phyloP scores from a whole-genome alignment of 257 asterid genomes.

The Nicotiana knightiana region DNA sequence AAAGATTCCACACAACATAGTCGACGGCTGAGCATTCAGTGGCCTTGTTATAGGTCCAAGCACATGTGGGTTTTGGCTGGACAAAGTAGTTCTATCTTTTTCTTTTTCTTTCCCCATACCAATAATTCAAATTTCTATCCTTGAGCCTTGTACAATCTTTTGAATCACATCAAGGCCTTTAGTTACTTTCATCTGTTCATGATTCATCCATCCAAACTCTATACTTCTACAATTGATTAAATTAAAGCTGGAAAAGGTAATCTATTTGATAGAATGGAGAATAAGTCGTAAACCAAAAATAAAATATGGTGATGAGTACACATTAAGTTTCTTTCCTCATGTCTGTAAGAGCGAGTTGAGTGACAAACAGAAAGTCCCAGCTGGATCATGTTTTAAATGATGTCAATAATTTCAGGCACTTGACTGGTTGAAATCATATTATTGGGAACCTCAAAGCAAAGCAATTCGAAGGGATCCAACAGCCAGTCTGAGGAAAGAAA shows the following conservation, averaged over 20 bases:
- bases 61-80: no score
- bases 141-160: neutral
- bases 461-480: conserved; percentile 37
- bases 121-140: no score
- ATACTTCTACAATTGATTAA: neutral
- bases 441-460: conserved; percentile 84
- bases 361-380: neutral
- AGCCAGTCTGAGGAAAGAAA: conserved; percentile 47
- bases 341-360: neutral
- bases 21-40: no score
- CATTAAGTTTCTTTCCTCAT: neutral
- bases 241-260: neutral
- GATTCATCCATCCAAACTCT: neutral
- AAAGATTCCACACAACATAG: no score
- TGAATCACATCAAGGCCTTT: neutral
- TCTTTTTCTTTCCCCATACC: no score
- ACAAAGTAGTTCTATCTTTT: no score
- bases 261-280: neutral
- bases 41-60: no score
- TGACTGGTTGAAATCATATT: conserved; percentile 78
- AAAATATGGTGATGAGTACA: neutral
- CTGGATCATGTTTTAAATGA: conserved; percentile 4
- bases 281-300: neutral
- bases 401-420: conserved; percentile 53
- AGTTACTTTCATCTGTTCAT: neutral